Base-by-base conservation (phyloP, 2,329 filamentous ascomycete species). In the Venturia oleaginea region DNA sequence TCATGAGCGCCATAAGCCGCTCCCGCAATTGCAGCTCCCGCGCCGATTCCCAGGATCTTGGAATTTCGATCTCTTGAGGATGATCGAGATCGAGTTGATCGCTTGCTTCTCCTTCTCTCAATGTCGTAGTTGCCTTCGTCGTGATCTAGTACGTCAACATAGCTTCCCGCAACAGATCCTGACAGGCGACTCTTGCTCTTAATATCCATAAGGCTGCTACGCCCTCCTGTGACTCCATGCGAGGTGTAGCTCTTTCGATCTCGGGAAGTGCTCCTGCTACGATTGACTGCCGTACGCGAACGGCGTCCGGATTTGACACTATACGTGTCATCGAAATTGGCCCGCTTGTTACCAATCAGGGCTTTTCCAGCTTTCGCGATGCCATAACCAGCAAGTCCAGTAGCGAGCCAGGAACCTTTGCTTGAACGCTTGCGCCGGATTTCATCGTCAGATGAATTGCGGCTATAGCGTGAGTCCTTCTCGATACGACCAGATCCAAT, bases 271-370 rank as follows among this genome's bases (percentile, higher is more conserved):
- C 74, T 76, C 38, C 68, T 72, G 66, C 76, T 79, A 42, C 75
- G 71, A 42, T 74, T 73, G 30, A 22, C 42, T 22, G 27, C 37
- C 8, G 1, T 24, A 17, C 75, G 73, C 43, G 66, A 62, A 1
- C 72, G 71, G 27, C 76, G 78, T 22, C 84, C 83, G 64, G 82
- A 82, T 64, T 81, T 82, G 68, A 84, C 77, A 68, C 81, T 85
- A 67, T 86, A 84, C 0, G 81, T 83, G 68, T 86, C 84, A 67
- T 85, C 81, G 67, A 84, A 85, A 62, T 84, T 81, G 65, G 83
- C 76, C 43, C 71, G 75, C 19, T 76, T 75, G 37, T 76, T 76
- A 57, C 76, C 78, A 68, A 81, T 83, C 15, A 86, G 69, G 2
- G 80, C 80, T 69, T 83, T 81, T 2, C 81, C 81, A 59, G 81